Conservation (phyloP, 306 rosid species). For the Lithocarpus polystachyus region DNA sequence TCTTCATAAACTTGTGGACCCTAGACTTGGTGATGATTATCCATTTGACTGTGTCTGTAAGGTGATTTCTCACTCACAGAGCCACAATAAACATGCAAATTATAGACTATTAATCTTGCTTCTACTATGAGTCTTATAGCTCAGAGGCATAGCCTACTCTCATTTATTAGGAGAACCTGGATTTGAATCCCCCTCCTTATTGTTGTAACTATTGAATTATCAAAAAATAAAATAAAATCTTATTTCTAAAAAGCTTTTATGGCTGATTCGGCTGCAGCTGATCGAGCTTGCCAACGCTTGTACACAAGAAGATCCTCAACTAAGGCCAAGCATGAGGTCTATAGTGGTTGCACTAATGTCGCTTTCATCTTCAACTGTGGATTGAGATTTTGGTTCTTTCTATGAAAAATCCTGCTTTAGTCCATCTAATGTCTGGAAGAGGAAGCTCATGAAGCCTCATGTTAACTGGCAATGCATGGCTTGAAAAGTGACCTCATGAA, state of each 20-base stretch:
- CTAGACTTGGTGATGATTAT: slow-evolving; percentile 42
- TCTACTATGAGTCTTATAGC: too few relatives aligned
- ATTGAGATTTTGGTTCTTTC: slow-evolving; percentile 63
- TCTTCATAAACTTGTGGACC: slow-evolving; percentile 49
- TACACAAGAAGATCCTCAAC: slow-evolving; percentile 70
- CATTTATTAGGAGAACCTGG: too few relatives aligned
- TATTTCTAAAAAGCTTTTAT: not conserved
- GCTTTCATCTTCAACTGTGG: slow-evolving; percentile 56
- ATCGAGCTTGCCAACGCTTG: slow-evolving; percentile 61
- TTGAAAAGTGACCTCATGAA: not conserved
- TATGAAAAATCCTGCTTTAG: slow-evolving; percentile 46
- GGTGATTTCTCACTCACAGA: slow-evolving; percentile 27
- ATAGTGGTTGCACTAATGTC: slow-evolving; percentile 66
- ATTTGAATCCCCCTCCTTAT: too few relatives aligned
- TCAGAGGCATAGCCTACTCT: too few relatives aligned
- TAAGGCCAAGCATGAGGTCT: slow-evolving; percentile 87
- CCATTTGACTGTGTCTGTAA: slow-evolving; percentile 48
- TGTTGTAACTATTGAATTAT: too few relatives aligned
- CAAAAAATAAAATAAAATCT: too few relatives aligned
- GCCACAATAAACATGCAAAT: not conserved
- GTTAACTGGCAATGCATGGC: not conserved
- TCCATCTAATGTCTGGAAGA: slow-evolving; percentile 54
- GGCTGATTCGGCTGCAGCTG: slow-evolving; percentile 40
- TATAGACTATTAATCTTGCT: not conserved
- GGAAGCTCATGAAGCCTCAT: slow-evolving; percentile 15